Percentiles rank a stretch among this genome's conserved stretches.
Conservation (phyloP, 2,329 filamentous ascomycete genomes). For the Teratosphaeria gauchensis region DNA sequence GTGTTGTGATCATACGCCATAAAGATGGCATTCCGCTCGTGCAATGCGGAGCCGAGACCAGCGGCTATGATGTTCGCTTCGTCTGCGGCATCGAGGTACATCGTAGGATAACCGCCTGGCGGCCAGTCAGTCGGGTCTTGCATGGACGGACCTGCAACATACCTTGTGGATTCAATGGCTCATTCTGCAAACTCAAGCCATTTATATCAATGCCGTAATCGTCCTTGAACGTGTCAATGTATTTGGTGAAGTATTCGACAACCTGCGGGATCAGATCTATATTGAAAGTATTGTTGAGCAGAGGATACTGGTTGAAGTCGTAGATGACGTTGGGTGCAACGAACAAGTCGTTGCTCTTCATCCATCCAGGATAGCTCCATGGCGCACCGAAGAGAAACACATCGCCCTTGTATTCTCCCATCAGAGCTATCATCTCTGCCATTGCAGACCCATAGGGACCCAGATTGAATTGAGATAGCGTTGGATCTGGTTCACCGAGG, state of each 20-base stretch:
- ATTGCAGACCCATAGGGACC: slow-evolving; percentile 28
- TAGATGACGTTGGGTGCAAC: slow-evolving; percentile 11
- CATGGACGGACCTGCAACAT: not conserved
- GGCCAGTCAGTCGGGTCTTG: not conserved
- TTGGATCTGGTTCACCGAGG: slow-evolving; percentile 23
- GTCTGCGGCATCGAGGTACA: slow-evolving; percentile 28
- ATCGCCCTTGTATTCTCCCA: slow-evolving; percentile 27
- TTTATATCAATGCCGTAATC: slow-evolving; percentile 26
- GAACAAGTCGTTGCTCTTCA: slow-evolving; percentile 30
- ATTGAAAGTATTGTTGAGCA: slow-evolving; percentile 27
- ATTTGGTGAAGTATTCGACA: slow-evolving; percentile 29
- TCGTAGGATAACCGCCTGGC: slow-evolving; percentile 26
- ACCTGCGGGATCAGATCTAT: slow-evolving; percentile 24
- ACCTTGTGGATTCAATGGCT: slow-evolving; percentile 29
- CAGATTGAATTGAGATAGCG: slow-evolving; percentile 24
- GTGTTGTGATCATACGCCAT: slow-evolving; percentile 34
- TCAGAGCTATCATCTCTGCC: slow-evolving; percentile 28
- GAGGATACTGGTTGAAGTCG: slow-evolving; percentile 3
- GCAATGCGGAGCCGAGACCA: slow-evolving; percentile 13
- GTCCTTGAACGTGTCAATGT: slow-evolving; percentile 26
- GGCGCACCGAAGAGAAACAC: slow-evolving; percentile 29
- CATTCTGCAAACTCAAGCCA: slow-evolving; percentile 30
- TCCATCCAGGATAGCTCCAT: slow-evolving; percentile 33
- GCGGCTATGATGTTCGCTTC: slow-evolving; percentile 26
- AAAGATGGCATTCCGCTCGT: slow-evolving; percentile 19